Percentiles rank a stretch among this genome's conserved stretches.
phyloP scores from a whole-genome alignment of 176 grass and related monocot genomes.

The Paspalum notatum region DNA sequence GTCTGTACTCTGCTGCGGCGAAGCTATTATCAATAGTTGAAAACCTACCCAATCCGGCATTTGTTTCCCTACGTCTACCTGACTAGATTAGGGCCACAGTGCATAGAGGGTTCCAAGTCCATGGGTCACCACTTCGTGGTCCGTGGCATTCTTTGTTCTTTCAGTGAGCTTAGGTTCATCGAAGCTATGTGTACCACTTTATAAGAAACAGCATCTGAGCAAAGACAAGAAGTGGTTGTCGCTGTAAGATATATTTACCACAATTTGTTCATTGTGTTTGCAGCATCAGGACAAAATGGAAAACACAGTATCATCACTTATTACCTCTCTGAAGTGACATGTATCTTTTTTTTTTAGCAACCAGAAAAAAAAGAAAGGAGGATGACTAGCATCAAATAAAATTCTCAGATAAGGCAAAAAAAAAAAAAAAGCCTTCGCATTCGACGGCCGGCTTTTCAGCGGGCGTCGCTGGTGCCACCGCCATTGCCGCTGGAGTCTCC shows the following conservation, averaged over 20 bases:
- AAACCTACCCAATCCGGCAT: neutral
- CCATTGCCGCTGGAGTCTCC: constrained; percentile 14
- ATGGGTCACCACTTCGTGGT: neutral
- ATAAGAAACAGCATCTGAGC: constrained; percentile 8
- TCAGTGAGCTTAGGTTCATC: neutral
- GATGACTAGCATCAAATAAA: constrained; percentile 26
- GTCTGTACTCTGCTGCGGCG: neutral
- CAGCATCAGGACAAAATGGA: neutral
- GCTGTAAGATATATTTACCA: neutral
- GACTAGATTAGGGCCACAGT: constrained; percentile 11
- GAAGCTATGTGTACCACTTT: constrained; percentile 2
- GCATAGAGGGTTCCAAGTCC: neutral
- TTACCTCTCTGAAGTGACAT: constrained; percentile 4
- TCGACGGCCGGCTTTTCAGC: constrained; percentile 25
- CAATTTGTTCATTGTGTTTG: constrained; percentile 33
- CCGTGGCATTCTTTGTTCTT: constrained; percentile 15
- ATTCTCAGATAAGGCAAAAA: neutral
- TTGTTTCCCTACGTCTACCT: neutral
- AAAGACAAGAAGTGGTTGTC: constrained; percentile 5
- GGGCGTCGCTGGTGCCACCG: constrained; percentile 33
- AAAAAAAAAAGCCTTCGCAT: neutral
- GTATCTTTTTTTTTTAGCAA: constrained; percentile 15
- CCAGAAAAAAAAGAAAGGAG: neutral
- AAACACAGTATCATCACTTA: neutral
- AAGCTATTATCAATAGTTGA: constrained; percentile 1